phyloP scores from a whole-genome alignment of 2,329 filamentous ascomycete species.

The Neurospora crassa region DNA sequence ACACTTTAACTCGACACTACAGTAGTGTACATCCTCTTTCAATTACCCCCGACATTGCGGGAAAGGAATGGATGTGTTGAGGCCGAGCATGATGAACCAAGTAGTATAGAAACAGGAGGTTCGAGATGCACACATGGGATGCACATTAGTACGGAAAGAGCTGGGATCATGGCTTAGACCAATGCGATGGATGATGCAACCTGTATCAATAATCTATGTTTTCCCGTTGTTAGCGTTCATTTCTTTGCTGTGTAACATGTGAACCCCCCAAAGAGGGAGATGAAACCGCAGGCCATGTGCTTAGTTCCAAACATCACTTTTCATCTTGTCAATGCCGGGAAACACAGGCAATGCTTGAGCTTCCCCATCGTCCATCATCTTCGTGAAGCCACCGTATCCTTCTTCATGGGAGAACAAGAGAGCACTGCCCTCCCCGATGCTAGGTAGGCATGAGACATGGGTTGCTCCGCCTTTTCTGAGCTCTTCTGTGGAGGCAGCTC shows the following conservation, averaged over 20 bases:
- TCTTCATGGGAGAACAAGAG: not conserved
- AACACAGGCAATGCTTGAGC: not conserved
- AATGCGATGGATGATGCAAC: not conserved
- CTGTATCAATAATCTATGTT: not conserved
- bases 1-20: not conserved
- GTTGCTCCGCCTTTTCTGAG: not conserved
- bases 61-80: not conserved
- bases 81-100: not conserved
- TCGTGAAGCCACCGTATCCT: not conserved
- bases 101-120: not conserved
- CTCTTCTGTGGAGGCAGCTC: not conserved
- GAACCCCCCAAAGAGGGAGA: not conserved
- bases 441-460: not conserved
- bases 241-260: not conserved
- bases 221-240: not conserved
- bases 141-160: not conserved
- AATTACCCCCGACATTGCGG: not conserved
- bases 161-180: not conserved
- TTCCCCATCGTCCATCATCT: not conserved
- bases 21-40: not conserved
- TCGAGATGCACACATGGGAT: not conserved
- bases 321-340: not conserved
- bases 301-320: not conserved
- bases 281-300: not conserved
- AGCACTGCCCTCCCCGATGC: not conserved